Percentiles rank a stretch among this genome's conserved stretches.
phyloP scores from a whole-genome alignment of 2,329 filamentous ascomycete species.

The Boeremia lycopersici region DNA sequence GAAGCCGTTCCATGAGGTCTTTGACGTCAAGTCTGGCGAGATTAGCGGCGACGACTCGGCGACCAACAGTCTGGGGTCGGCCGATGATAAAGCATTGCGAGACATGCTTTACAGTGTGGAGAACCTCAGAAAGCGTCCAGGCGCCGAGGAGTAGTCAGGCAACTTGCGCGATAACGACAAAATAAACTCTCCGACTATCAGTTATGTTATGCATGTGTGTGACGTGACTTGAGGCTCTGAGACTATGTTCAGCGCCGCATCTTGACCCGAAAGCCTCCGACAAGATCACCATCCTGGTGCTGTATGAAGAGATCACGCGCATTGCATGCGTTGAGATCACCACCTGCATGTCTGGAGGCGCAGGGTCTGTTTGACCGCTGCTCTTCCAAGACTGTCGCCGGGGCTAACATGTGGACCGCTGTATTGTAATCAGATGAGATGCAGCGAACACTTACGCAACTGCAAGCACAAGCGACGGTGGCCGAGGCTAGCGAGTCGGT shows the following conservation, averaged over 20 bases:
- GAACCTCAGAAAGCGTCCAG: constrained; percentile 57
- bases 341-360: not conserved
- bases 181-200: constrained; percentile 3
- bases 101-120: constrained; percentile 55
- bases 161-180: constrained; percentile 2
- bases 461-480: not conserved
- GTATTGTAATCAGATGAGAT: not conserved
- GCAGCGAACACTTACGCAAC: not conserved
- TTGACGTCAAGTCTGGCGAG: constrained; percentile 14
- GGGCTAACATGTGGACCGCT: not conserved
- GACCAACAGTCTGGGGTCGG: constrained; percentile 24
- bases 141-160: constrained; percentile 40
- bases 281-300: too few relatives aligned
- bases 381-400: not conserved
- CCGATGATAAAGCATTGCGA: constrained; percentile 49
- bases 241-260: not conserved
- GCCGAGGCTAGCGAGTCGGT: constrained; percentile 23
- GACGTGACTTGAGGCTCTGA: constrained; percentile 23
- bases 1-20: constrained; percentile 23
- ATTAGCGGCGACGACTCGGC: constrained; percentile 15
- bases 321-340: too few relatives aligned
- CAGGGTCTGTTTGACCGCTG: not conserved
- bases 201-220: constrained; percentile 2
- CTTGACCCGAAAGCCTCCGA: constrained; percentile 6
- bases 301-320: too few relatives aligned